Conservation (phyloP, 768 basidiomycete genomes). For the Trametes coccinea region DNA sequence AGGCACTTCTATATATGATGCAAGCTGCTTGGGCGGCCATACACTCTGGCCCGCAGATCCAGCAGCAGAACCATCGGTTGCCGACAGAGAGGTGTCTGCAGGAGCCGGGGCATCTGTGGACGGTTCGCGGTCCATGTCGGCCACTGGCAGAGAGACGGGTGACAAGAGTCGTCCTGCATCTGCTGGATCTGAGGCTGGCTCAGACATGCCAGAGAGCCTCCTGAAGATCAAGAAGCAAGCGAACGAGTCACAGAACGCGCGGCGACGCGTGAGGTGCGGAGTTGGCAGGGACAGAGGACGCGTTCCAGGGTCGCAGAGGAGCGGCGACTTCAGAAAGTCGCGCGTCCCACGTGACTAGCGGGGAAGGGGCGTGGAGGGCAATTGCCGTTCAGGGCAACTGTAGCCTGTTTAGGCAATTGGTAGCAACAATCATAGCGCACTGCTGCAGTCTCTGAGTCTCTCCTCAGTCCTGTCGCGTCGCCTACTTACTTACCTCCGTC, state of each 20-base stretch:
- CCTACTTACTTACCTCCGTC: not conserved
- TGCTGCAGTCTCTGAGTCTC: no score
- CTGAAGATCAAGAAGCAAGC: not conserved
- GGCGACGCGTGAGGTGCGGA: constrained; percentile 10
- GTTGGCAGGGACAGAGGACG: not conserved
- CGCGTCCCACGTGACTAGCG: constrained; percentile 4
- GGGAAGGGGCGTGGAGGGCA: not conserved
- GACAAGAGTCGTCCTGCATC: constrained; percentile 5
- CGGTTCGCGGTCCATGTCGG: constrained; percentile 1
- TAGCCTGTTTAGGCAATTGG: constrained; percentile 11
- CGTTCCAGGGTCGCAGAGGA: not conserved
- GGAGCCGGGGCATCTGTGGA: constrained; percentile 9
- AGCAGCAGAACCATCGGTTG: not conserved
- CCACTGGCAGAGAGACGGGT: not conserved
- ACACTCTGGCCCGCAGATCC: not conserved
- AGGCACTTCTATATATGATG: constrained; percentile 10
- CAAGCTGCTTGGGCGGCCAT: not conserved
- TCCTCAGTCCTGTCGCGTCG: not conserved
- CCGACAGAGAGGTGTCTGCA: constrained; percentile 2
- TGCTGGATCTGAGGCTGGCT: constrained; percentile 1
- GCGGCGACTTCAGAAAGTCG: constrained; percentile 6
- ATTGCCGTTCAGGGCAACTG: constrained; percentile 4
- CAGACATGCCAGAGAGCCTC: constrained; percentile 5
- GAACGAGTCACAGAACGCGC: constrained; percentile 7
- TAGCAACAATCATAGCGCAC: constrained; percentile 15